Percentiles rank a stretch among this genome's conserved stretches.
Conservation (phyloP, 2,329 filamentous ascomycete genomes). For the Cordyceps javanica region DNA sequence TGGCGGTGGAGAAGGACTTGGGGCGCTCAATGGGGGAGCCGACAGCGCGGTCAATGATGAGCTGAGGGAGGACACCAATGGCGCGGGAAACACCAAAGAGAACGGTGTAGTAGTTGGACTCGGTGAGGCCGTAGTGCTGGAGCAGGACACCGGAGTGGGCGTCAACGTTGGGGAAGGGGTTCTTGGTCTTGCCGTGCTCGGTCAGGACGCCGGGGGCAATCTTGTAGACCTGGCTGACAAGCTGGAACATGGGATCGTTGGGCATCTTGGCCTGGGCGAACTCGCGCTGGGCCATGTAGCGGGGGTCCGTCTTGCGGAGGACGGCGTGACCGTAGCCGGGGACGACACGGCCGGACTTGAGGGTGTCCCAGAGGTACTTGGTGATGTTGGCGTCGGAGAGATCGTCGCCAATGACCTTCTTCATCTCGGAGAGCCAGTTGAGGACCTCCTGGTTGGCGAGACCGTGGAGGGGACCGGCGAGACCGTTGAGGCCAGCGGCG, state of each 20-base stretch:
- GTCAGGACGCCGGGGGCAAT: conserved; percentile 96
- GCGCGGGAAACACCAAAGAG: conserved; percentile 98
- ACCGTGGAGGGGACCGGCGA: conserved; percentile 96
- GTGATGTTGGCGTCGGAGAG: conserved; percentile 94
- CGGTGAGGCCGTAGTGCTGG: conserved; percentile 98
- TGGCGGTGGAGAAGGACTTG: conserved; percentile 97
- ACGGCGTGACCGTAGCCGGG: conserved; percentile 98
- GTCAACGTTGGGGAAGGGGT: conserved; percentile 98
- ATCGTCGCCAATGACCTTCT: conserved; percentile 88
- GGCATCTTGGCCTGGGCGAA: conserved; percentile 89
- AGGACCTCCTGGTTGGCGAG: conserved; percentile 99
- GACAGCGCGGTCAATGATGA: conserved; percentile 98
- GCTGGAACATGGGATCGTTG: conserved; percentile 99
- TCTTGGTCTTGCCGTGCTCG: conserved; percentile 99
- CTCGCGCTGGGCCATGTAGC: conserved; percentile 96
- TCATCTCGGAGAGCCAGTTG: conserved; percentile 99
- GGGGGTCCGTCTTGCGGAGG: conserved; percentile 98
- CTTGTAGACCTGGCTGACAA: conserved; percentile 99
- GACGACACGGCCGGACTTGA: conserved; percentile 92
- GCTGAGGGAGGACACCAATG: conserved; percentile 95
- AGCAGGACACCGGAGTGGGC: conserved; percentile 98
- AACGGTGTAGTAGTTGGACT: conserved; percentile 99
- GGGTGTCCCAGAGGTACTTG: conserved; percentile 97
- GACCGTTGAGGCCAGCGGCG: conserved; percentile 93
- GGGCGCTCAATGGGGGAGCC: conserved; percentile 96